Evolutionary conservation across 129 eudicot species (phyloP).

Genomic region (Heracleum sosnowskyi): DNA sequence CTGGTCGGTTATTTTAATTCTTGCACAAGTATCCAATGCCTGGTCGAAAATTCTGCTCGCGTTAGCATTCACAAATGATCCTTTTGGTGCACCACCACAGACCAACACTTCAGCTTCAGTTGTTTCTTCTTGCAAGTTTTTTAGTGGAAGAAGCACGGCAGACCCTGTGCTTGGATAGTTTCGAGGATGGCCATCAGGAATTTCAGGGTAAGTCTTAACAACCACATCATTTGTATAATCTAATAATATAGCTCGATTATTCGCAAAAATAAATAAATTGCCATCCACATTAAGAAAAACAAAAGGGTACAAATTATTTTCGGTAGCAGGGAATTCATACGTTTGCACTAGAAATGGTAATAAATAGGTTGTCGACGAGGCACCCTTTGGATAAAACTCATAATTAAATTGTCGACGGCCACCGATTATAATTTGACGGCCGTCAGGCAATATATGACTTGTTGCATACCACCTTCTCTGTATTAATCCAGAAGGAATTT

Average conservation of each 20-base stretch:
- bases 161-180: constrained; percentile 90
- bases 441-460: constrained; percentile 62
- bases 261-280: constrained; percentile 60
- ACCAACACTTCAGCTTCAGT: constrained; percentile 49
- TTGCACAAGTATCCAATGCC: constrained; percentile 42
- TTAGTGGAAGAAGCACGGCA: constrained; percentile 65
- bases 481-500: constrained; percentile 17
- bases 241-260: constrained; percentile 53
- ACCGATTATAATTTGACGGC: constrained; percentile 55
- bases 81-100: constrained; percentile 66
- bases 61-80: constrained; percentile 26
- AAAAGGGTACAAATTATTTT: constrained; percentile 73
- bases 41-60: constrained; percentile 25
- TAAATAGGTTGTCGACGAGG: constrained; percentile 6
- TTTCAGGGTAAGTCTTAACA: constrained; percentile 44
- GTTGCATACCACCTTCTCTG: constrained; percentile 61
- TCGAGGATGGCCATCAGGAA: constrained; percentile 77
- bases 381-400: constrained; percentile 56
- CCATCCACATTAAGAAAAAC: constrained; percentile 67
- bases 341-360: constrained; percentile 45
- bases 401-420: constrained; percentile 53
- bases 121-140: constrained; percentile 18
- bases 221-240: constrained; percentile 34
- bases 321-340: constrained; percentile 24
- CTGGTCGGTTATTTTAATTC: constrained; percentile 52